Percentiles rank a stretch among this genome's conserved stretches.
phyloP scores from a whole-genome alignment of 2,329 filamentous ascomycete species.

The Aspergillus phoenicis region DNA sequence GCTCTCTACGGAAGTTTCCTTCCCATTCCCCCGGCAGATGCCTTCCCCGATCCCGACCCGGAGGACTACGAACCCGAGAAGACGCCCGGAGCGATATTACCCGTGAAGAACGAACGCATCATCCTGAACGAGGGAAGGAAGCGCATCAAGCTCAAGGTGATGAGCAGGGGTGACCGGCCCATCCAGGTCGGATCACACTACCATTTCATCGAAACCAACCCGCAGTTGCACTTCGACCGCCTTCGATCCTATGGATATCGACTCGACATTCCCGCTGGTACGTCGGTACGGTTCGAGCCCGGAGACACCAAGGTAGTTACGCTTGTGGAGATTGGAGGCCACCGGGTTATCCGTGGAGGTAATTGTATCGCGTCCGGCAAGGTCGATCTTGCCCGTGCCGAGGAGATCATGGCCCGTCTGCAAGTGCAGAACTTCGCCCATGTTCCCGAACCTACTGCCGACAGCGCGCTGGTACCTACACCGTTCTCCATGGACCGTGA shows the following conservation, averaged over 20 bases:
- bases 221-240: slow-evolving; percentile 85
- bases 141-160: slow-evolving; percentile 74
- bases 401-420: slow-evolving; percentile 68
- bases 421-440: slow-evolving; percentile 78
- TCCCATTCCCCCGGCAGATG: slow-evolving; percentile 68
- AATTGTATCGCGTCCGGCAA: slow-evolving; percentile 75
- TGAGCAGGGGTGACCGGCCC: slow-evolving; percentile 83
- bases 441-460: slow-evolving; percentile 64
- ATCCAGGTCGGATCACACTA: slow-evolving; percentile 94
- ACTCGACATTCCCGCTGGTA: slow-evolving; percentile 87
- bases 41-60: slow-evolving; percentile 68
- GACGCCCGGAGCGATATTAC: slow-evolving; percentile 78
- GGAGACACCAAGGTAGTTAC: slow-evolving; percentile 89
- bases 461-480: slow-evolving; percentile 57
- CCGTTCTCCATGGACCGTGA: slow-evolving; percentile 72
- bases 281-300: slow-evolving; percentile 90
- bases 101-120: slow-evolving; percentile 68
- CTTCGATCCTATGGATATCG: slow-evolving; percentile 78
- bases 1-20: slow-evolving; percentile 91
- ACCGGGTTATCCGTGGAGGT: slow-evolving; percentile 78
- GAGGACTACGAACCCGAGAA: slow-evolving; percentile 67
- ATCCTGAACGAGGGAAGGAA: slow-evolving; percentile 72
- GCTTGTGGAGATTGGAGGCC: slow-evolving; percentile 83
- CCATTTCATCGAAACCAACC: slow-evolving; percentile 95
- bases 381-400: slow-evolving; percentile 65